Evolutionary conservation across 305 asterid genomes (phyloP), one percentile per base, ranked within the genome.

Genomic region (Coffea humblotiana): DNA sequence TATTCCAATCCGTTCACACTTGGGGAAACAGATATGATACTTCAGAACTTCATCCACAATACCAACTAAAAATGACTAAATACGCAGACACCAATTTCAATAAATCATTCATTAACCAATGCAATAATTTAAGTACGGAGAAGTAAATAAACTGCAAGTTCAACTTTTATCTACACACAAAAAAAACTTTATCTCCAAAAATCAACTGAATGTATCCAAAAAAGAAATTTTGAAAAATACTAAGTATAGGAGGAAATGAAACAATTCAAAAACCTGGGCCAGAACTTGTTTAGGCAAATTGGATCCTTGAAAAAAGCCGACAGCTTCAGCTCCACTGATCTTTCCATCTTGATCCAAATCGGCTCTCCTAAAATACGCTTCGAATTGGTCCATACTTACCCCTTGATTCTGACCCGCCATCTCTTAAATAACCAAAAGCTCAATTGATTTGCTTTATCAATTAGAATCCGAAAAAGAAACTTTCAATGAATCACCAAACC

Each of bases 301-400:
- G 84, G 98, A 93, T 86, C 97, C 97, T 84, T 90, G 92, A 66
- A 93, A 85, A 82, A 94, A 93, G 67, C 83, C 58, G 75, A 94
- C 98, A 82, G 97, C 98, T 89, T 94, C 98, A 80, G 75, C 91
- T 77, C 98, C 98, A 78, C 95, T 92, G 85, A 94, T 91, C 84
- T 89, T 90, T 63, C 97, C 97, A 82, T 94, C 98, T 52, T 92
- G 97, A 91, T 94, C 95, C 91, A 89, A 79, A 90, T 94, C 97
- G 52, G 98, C 98, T 85, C 92, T 85, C 48, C 87, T 92, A 58
- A 94, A 94, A 81, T 79, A 94, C 60, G 83, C 91, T 88, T 92
- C 97, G 80, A 92, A 93, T 82, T 93, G 92, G 40, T 93, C 94
- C 94, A 84, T 82, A 77, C 79, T 82, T 37, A 74, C 79, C 47